Conservation (phyloP, 768 basidiomycete genomes). For the Lactarius quietus region DNA sequence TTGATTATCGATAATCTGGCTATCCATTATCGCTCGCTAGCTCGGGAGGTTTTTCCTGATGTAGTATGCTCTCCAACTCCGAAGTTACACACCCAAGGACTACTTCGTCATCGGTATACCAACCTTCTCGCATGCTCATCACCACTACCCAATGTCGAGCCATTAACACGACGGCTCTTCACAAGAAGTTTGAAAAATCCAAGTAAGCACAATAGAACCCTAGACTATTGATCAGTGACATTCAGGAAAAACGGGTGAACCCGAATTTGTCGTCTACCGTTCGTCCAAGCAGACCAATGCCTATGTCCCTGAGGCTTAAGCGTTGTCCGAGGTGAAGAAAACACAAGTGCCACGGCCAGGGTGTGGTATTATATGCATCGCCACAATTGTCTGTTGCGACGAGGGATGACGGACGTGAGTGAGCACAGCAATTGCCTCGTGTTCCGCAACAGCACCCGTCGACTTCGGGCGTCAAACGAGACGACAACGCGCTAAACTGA, state of each 20-base stretch:
- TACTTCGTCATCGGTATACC: background rate
- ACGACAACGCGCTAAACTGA: background rate
- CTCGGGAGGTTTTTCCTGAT: too few relatives aligned
- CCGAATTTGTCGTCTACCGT: background rate
- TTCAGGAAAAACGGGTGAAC: too few relatives aligned
- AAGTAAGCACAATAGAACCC: background rate
- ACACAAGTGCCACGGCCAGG: background rate
- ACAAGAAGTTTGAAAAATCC: background rate
- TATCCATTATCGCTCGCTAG: too few relatives aligned
- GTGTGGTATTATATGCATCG: background rate
- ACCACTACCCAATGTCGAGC: background rate
- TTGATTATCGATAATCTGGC: too few relatives aligned
- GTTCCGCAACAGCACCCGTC: background rate
- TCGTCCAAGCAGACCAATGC: background rate
- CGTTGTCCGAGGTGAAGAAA: background rate
- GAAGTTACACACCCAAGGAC: background rate
- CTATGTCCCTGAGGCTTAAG: background rate
- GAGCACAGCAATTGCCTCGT: constrained; percentile 15
- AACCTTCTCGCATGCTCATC: background rate
- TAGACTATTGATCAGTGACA: background rate
- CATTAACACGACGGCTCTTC: background rate
- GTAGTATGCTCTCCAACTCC: too few relatives aligned
- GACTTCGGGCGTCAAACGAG: background rate
- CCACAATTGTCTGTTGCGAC: background rate
- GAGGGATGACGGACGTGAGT: background rate